Base-by-base conservation (phyloP, 2,329 filamentous ascomycete genomes). In the Colletotrichum tofieldiae region DNA sequence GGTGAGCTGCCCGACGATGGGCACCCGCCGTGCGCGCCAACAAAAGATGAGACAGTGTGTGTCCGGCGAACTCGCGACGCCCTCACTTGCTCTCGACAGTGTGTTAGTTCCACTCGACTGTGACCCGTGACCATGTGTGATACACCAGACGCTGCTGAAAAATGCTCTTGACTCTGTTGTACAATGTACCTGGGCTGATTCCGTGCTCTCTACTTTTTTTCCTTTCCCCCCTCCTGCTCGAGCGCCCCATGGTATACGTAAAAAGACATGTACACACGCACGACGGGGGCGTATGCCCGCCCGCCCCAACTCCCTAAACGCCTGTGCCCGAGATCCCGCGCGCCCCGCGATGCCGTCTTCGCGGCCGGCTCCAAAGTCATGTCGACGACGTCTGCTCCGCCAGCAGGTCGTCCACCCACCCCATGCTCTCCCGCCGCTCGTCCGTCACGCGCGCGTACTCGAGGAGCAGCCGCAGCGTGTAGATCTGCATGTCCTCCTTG, bases 401-500 rank as follows among this genome's bases (percentile, higher is more conserved):
- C 54, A 83, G 59, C 71, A 89, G 76, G 76, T 90, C 88, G 9
- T 83, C 84, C 2, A 88, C 87, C 86, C 86, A 90, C 1, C 88
- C 89, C 85, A 91, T 83, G 39, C 75, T 80, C 73, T 88, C 86
- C 64, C 89, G 79, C 63, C 83, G 78, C 49, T 88, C 87, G 66
- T 89, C 88, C 49, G 83, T 81, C 16, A 92, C 77, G 23, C 90
- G 82, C 7, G 86, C 91, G 73, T 92, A 92, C 81, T 93, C 91
- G 41, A 92, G 82, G 65, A 93, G 80, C 75, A 95, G 77, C 54
- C 93, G 83, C 65, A 92, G 83, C 11, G 91, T 86, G 78, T 95
- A 95, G 11, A 94, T 85, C 77, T 90, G 87, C 92, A 94, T 94
- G 77, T 94, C 93, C 76, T 94, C 92, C 75, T 86, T 88, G 70